A percentile compares a stretch with the other conserved stretches of the same genome.
These are phyloP conservation scores for Apiospora saccharicola DNA, from an alignment of 2,329 filamentous ascomycete species.

Conservation along the genomic window DNA sequence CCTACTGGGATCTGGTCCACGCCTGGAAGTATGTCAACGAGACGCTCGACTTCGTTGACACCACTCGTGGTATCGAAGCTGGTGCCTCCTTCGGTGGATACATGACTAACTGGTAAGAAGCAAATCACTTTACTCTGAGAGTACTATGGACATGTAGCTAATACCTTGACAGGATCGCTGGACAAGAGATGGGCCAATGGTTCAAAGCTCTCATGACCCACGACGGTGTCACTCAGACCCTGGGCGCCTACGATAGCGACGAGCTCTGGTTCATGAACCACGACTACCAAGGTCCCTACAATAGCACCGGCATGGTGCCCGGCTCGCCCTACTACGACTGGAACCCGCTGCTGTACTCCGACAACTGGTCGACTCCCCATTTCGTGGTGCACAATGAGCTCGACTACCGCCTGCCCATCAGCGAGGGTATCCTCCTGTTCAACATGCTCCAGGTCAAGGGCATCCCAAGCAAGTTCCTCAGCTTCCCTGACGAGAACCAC, in stretches of 20 bases:
- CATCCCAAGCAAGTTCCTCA: conserved; percentile 71
- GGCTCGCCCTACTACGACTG: conserved; percentile 54
- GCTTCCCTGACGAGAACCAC: conserved; percentile 77
- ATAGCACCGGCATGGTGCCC: conserved; percentile 47
- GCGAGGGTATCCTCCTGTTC: conserved; percentile 73
- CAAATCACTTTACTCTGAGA: not conserved
- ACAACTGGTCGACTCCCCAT: conserved; percentile 73
- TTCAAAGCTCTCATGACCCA: conserved; percentile 66
- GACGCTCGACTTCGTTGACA: conserved; percentile 60
- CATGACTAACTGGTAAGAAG: conserved; percentile 59
- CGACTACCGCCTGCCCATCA: conserved; percentile 72
- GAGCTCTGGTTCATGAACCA: conserved; percentile 48
- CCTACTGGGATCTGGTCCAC: conserved; percentile 62
- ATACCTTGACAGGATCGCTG: conserved; percentile 53
- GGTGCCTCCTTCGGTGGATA: conserved; percentile 63
- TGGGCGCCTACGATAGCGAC: conserved; percentile 45
- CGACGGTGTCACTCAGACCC: conserved; percentile 51
- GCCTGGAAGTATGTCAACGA: conserved; percentile 60
- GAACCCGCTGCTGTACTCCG: conserved; percentile 54
- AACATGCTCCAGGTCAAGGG: conserved; percentile 71
- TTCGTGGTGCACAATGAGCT: conserved; percentile 74
- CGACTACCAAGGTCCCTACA: conserved; percentile 58
- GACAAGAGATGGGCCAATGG: conserved; percentile 59
- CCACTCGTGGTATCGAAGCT: conserved; percentile 55
- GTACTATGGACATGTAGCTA: not conserved